Percentiles rank a stretch among this genome's conserved stretches.
Evolutionary conservation across 2,329 filamentous ascomycete species (phyloP).

Genomic region (Pseudocercospora fijiensis): DNA sequence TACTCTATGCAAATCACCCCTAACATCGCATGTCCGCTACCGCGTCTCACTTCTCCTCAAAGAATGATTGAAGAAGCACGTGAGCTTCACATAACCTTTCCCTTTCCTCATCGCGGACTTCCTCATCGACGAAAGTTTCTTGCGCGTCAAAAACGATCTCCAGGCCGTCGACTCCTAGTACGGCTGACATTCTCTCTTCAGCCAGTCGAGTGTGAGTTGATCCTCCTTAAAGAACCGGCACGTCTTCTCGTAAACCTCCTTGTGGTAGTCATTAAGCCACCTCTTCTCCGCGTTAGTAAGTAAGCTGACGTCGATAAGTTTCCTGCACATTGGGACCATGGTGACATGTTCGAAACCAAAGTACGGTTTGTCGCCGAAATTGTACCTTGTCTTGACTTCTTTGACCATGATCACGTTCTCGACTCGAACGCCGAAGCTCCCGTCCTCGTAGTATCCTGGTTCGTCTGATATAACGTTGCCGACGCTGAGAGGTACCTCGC

Average conservation of each 20-base stretch:
- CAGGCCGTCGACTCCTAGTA: constrained; percentile 38
- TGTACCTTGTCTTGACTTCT: constrained; percentile 80
- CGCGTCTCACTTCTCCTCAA: not conserved
- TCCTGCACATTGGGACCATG: constrained; percentile 91
- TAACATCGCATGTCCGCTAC: not conserved
- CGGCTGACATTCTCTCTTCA: constrained; percentile 79
- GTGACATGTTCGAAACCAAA: constrained; percentile 96
- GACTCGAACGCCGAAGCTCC: constrained; percentile 89
- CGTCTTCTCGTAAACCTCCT: constrained; percentile 79
- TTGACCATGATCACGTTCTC: constrained; percentile 93
- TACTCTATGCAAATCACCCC: not conserved
- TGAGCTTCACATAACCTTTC: not conserved
- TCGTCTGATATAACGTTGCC: constrained; percentile 95
- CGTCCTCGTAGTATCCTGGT: constrained; percentile 96
- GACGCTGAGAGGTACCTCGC: constrained; percentile 82
- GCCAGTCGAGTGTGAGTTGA: constrained; percentile 70
- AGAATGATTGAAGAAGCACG: not conserved
- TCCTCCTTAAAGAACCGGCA: constrained; percentile 72
- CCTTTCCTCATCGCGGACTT: not conserved
- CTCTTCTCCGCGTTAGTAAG: constrained; percentile 72
- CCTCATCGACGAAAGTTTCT: not conserved
- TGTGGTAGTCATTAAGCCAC: constrained; percentile 86
- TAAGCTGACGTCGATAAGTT: constrained; percentile 73
- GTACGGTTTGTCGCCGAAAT: constrained; percentile 91
- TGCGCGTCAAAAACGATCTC: not conserved